Evolutionary conservation across 768 basidiomycete species (phyloP).

Genomic region (Tulasnella sp.): DNA sequence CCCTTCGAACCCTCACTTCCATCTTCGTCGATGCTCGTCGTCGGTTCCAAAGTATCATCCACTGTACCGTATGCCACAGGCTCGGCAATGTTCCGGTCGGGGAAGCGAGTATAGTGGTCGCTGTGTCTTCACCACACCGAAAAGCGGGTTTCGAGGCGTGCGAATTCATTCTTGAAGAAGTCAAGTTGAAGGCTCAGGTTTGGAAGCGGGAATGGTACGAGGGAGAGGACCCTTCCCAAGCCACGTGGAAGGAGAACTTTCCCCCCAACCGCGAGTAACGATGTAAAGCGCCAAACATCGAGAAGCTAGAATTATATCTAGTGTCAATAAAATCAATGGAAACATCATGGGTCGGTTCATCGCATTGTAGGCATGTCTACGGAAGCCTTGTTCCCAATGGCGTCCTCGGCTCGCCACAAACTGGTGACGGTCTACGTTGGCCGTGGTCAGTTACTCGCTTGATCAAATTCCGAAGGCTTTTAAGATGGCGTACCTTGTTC

Average conservation of each 20-base stretch:
- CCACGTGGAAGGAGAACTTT: slow-evolving; percentile 27
- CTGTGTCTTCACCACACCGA: slow-evolving; percentile 79
- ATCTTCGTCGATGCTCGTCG: not conserved
- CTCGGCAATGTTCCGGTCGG: slow-evolving; percentile 52
- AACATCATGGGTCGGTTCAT: no score
- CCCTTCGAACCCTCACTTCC: slow-evolving; percentile 67
- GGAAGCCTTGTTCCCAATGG: slow-evolving; percentile 55
- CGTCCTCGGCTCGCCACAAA: slow-evolving; percentile 78
- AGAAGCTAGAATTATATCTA: slow-evolving; percentile 3
- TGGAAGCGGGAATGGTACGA: slow-evolving; percentile 92
- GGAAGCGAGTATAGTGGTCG: slow-evolving; percentile 78
- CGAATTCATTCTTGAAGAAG: slow-evolving; percentile 78
- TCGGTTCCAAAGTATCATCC: slow-evolving; percentile 42
- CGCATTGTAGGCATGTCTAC: no score
- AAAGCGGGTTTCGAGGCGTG: slow-evolving; percentile 75
- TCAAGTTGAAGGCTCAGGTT: slow-evolving; percentile 80
- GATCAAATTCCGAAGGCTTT: not conserved
- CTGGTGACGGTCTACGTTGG: slow-evolving; percentile 75
- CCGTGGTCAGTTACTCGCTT: not conserved
- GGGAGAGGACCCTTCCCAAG: slow-evolving; percentile 45
- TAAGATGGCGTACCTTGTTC: slow-evolving; percentile 55
- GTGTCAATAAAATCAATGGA: not conserved
- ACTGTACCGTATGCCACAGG: slow-evolving; percentile 67
- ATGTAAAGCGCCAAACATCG: not conserved
- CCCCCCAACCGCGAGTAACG: not conserved